Base-by-base conservation (phyloP, 2,329 filamentous ascomycete species). In the Calonectria hawksworthii region DNA sequence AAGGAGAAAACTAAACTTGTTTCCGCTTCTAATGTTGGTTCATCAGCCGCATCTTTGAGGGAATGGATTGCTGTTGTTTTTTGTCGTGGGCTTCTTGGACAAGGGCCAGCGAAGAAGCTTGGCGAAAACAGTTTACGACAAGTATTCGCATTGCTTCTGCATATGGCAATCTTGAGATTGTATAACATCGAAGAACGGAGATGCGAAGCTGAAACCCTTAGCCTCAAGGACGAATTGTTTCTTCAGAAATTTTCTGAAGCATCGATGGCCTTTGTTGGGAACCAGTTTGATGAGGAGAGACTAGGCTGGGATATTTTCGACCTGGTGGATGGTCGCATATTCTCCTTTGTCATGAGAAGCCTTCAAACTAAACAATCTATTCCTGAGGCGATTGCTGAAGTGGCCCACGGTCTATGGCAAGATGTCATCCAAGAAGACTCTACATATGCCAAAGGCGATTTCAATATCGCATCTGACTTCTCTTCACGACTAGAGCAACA, bases 281-380 rank as follows among this genome's bases (percentile, higher is more conserved):
- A n/a, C 32, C 52, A n/a, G 5, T 34, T 65, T 1, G 28, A 21
- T 1, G 28, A 74, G 7, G 26, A 74, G 1, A 51, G 70, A 18
- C 18, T 44, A 28, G 36, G 26, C 30, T 83, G 80, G 81, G 81
- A 85, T 69, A 32, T 82, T 26, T 84, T 80, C 63, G 84, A 85
- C 44, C 75, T 85, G 3, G 54, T 85, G 4, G 84, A 86, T 59
- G 80, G 82, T 32, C 79, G 83, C 9, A 74, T 86, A 7, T 79
- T 84, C 54, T 72, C 74, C 0, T 44, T 77, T 7, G n/a, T 83
- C 32, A 54, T 82, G 21, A 21, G 75, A 9, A 72, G 74, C 3
- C 51, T 81, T 14, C 76, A 56, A 38, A 63, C 44, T 8, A 38
- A 63, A 0, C 23, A 28, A 2, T 3, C 50, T 1, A 32, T 78